A percentile compares a stretch with the other conserved stretches of the same genome.
phyloP scores from a whole-genome alignment of 768 basidiomycete species.

The Clavaria fumosa region DNA sequence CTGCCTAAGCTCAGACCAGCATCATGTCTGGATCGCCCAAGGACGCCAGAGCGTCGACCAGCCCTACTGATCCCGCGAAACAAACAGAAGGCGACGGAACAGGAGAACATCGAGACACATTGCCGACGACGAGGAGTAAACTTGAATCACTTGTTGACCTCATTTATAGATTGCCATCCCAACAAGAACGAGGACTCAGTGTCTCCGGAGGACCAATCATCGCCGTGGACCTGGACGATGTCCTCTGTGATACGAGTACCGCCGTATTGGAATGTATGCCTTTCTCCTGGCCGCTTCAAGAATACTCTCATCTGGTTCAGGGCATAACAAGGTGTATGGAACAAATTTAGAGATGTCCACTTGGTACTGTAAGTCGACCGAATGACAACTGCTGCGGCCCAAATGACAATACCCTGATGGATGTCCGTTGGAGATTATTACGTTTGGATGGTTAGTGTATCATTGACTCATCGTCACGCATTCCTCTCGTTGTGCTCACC shows the following conservation, averaged over 20 bases:
- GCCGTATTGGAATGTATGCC: constrained; percentile 40
- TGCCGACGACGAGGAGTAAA: too few species aligned
- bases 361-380: constrained; percentile 41
- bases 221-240: constrained; percentile 56
- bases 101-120: too few species aligned
- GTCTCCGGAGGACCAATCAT: constrained; percentile 27
- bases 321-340: constrained; percentile 50
- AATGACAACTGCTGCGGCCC: background rate
- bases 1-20: too few species aligned
- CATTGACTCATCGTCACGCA: background rate
- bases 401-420: constrained; percentile 1
- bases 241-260: constrained; percentile 46
- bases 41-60: too few species aligned
- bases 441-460: constrained; percentile 50
- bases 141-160: too few species aligned
- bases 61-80: too few species aligned
- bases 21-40: too few species aligned
- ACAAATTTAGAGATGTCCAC: constrained; percentile 38
- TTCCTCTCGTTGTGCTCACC: background rate
- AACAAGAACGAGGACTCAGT: too few species aligned
- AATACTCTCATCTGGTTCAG: too few species aligned
- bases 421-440: constrained; percentile 38
- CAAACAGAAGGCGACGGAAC: too few species aligned
- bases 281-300: too few species aligned
- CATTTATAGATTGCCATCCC: too few species aligned